Conservation (phyloP, 495 filamentous ascomycete species). For the Cercophora scortea region DNA sequence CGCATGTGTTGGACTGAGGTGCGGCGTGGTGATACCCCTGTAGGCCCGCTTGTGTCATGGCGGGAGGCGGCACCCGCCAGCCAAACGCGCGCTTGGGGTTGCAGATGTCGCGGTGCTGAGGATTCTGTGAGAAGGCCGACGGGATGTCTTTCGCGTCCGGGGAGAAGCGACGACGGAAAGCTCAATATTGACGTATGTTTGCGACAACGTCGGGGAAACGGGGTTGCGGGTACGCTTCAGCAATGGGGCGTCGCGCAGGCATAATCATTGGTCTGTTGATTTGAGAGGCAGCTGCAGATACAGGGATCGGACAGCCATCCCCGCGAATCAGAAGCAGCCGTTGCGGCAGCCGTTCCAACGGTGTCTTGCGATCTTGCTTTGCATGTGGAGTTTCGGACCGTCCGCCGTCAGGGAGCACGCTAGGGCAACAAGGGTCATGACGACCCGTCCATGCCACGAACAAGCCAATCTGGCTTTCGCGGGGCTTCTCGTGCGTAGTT, state of each 20-base stretch:
- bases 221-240: slow-evolving; percentile 20
- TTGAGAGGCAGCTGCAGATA: slow-evolving; percentile 8
- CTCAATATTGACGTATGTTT: background rate
- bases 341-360: slow-evolving; percentile 4
- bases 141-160: background rate
- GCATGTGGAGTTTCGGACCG: slow-evolving; percentile 34
- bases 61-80: background rate
- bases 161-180: slow-evolving; percentile 1
- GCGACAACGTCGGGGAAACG: slow-evolving; percentile 1
- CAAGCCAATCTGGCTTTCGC: slow-evolving; percentile 14
- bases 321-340: slow-evolving; percentile 15
- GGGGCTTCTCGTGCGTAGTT: too few relatives aligned
- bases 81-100: background rate
- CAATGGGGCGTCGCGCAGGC: slow-evolving; percentile 9
- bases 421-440: slow-evolving; percentile 14
- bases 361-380: slow-evolving; percentile 23
- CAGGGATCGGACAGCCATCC: slow-evolving; percentile 1
- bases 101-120: background rate
- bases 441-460: slow-evolving; percentile 2
- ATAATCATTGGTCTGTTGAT: slow-evolving; percentile 12
- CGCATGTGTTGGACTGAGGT: background rate
- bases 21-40: too few relatives aligned
- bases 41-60: background rate
- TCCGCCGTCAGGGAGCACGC: slow-evolving; percentile 19
- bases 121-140: background rate